Base-by-base conservation (phyloP, 495 filamentous ascomycete species). In the Podospora fimiseda region DNA sequence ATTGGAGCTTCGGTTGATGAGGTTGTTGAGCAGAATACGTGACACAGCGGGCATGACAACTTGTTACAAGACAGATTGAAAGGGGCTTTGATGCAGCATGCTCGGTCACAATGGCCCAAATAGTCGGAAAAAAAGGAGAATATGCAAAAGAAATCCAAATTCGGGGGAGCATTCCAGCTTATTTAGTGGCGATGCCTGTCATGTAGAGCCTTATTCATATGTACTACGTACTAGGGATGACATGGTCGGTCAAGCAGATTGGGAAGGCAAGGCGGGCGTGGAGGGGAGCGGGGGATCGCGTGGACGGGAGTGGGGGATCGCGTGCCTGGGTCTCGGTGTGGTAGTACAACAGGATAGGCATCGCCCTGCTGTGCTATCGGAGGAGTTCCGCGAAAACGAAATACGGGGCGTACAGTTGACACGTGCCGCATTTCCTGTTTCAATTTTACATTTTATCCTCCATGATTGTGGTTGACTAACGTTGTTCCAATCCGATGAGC, bases 21-120 rank as follows among this genome's bases (percentile, higher is more conserved):
- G 38, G 21, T 36, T 24, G 18, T 22, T 9, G 3, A 22, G 19
- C 9, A 7, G 1, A n/a, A 33, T 4, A 16, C 22, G 50, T 3
- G 40, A 41, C 21, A 53, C 14, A 13, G 42, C 48, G 2, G 57
- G 57, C 57, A 60, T 60, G 50, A 41, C 53, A 33, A 33, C 5
- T 33, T 6, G 11, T 5, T 6, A 5, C 27, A 33, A 33, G 27
- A 11, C 27, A 11, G 27, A 33, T 33, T 33, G 6, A 33, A 33
- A 6, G 27, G 27, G 27, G 27, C 27, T 33, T 33, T 33, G 27
- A 11, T 33, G 27, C 27, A 33, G 27, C 27, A 33, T 33, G 27
- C n/a, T 33, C 27, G 27, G 27, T 33, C 27, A 11, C n/a, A n/a
- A n/a, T n/a, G n/a, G n/a, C n/a, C n/a, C n/a, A n/a, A n/a, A n/a